phyloP scores from a whole-genome alignment of 345 rosid species.

The Isatis tinctoria region DNA sequence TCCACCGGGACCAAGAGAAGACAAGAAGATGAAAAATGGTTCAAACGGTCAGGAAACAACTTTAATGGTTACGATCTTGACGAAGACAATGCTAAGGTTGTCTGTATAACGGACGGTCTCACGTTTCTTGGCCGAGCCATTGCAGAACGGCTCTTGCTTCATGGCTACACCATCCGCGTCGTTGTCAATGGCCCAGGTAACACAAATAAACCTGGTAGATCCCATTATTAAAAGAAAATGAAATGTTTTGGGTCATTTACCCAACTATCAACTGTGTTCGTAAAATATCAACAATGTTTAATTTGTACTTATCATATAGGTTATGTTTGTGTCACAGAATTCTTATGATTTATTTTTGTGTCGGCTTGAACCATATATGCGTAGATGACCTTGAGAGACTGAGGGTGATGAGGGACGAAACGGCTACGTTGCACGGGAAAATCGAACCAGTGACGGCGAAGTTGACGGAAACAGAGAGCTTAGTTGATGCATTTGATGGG shows the following conservation, averaged over 20 bases:
- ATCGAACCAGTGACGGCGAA: conserved; percentile 40
- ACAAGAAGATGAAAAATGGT: conserved; percentile 10
- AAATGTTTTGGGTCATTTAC: not conserved
- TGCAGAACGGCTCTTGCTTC: conserved; percentile 44
- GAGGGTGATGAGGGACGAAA: conserved; percentile 14
- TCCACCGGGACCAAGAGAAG: not conserved
- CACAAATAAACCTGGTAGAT: not conserved
- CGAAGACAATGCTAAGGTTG: conserved; percentile 18
- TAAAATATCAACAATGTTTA: not conserved
- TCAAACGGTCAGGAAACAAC: not conserved
- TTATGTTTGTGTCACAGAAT: not conserved
- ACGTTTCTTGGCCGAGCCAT: conserved; percentile 58
- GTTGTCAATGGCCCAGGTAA: conserved; percentile 20
- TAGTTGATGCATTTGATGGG: conserved; percentile 59
- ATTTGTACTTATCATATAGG: not conserved
- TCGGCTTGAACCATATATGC: not conserved
- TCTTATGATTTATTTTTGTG: not conserved
- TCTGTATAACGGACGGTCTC: conserved; percentile 59
- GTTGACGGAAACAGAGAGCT: conserved; percentile 39
- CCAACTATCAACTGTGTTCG: not conserved
- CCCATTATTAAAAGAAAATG: not conserved
- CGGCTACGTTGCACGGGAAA: not conserved
- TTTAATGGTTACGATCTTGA: not conserved
- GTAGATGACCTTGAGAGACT: conserved; percentile 9
- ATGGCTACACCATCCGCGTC: conserved; percentile 56